Base-by-base conservation (phyloP, 495 filamentous ascomycete species). In the Apiosordaria backusii region DNA sequence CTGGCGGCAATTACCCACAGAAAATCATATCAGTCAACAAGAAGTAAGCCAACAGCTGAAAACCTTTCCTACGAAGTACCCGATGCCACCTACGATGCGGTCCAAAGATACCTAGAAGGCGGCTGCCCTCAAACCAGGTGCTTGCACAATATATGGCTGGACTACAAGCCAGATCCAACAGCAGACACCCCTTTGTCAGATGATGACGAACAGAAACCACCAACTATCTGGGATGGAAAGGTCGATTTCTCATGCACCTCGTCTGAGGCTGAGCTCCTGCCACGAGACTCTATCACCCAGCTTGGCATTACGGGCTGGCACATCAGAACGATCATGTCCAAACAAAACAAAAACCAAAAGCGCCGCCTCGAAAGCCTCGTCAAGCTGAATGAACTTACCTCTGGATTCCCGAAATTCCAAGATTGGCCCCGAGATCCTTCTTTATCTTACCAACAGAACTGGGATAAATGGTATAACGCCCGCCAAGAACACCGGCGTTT, bases 41-140 rank as follows among this genome's bases (percentile, higher is more conserved):
- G n/a, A 19, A 55, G 52, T 23, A 23, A 22, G 7, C 23, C 5
- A 21, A 27, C 1, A 27, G 5, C 18, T 27, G 26, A 6, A 25
- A 7, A 24, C 22, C 23, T 26, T 29, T 2, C 15, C 16, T 61
- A 61, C 59, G 59, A 61, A 27, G 9, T 27, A 21, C 24, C 59
- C 4, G 27, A 61, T n/a, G n/a, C 19, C 18, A 18, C 23, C 7
- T 61, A 50, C 21, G 27, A 61, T 4, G 59, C 24, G 4, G 59
- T 61, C 1, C 29, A 45, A 5, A n/a, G 59, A 5, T 61, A 40
- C 18, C 18, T 25, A 4, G 19, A 13, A 1, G 24, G 19, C 13
- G 59, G 59, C n/a, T 61, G 59, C 26, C 59, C 59, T 2, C 27
- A 18, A 21, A 25, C 4, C 57, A 35, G 59, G 1, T 61, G 59